phyloP scores from a whole-genome alignment of 2,329 filamentous ascomycete species.

The Claviceps arundinis region DNA sequence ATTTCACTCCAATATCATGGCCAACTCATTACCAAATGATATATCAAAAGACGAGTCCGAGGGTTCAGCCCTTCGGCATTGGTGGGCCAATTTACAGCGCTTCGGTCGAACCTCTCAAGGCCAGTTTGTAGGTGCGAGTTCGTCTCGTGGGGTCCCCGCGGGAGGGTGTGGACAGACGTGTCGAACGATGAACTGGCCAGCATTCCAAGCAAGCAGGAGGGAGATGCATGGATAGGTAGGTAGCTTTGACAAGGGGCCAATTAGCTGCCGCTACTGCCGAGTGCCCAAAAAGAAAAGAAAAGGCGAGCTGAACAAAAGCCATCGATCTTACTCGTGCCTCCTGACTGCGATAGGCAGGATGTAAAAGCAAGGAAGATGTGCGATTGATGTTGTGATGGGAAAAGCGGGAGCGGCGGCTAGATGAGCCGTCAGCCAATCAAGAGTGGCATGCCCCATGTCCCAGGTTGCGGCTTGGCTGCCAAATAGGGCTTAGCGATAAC shows the following conservation, averaged over 20 bases:
- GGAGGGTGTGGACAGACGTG: too few species aligned
- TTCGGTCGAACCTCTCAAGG: too few species aligned
- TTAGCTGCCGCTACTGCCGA: neutral
- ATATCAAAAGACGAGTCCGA: too few species aligned
- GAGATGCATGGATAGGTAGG: neutral
- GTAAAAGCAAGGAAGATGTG: neutral
- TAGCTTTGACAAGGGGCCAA: neutral
- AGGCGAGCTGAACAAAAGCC: neutral
- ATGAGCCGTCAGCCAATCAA: neutral
- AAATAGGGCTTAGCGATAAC: constrained; percentile 14
- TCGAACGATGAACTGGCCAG: too few species aligned
- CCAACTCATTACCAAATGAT: too few species aligned
- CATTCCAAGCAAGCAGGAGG: neutral
- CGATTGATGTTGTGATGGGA: neutral
- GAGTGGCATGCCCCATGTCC: neutral
- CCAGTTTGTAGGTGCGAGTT: too few species aligned
- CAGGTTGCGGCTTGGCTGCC: constrained; percentile 18
- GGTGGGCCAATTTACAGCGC: too few species aligned
- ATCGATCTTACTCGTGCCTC: neutral
- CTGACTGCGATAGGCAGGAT: neutral
- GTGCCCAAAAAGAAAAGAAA: neutral
- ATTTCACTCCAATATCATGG: too few species aligned
- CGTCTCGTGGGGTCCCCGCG: too few species aligned
- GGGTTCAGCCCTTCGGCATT: too few species aligned
- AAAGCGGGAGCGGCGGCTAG: neutral